These are phyloP conservation scores for Babjeviella inositovora DNA, from an alignment of 805 yeast species.

Conservation along the genomic window DNA sequence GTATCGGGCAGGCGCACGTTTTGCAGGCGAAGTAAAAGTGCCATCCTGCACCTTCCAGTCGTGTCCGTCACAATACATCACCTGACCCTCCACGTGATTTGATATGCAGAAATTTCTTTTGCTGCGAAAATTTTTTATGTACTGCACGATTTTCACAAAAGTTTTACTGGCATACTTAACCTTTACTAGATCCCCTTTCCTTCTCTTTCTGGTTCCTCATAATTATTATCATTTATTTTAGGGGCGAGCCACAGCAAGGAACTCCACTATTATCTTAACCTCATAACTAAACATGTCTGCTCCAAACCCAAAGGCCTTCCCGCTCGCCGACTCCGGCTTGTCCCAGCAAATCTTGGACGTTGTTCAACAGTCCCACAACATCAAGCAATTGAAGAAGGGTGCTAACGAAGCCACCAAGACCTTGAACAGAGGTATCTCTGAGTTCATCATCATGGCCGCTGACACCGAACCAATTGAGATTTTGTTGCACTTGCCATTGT, in stretches of 20 bases:
- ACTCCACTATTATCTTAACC: slow-evolving; percentile 10
- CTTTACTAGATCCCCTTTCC: too few species aligned
- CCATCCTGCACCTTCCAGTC: too few species aligned
- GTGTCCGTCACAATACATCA: too few species aligned
- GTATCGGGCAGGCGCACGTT: too few species aligned
- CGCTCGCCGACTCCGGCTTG: slow-evolving; percentile 91
- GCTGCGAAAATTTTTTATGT: too few species aligned
- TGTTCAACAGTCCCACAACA: slow-evolving; percentile 93
- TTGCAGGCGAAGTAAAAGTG: too few species aligned
- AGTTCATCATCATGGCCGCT: slow-evolving; percentile 99
- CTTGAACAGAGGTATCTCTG: slow-evolving; percentile 98
- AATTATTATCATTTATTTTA: slow-evolving; percentile 1
- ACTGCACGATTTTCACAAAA: too few species aligned
- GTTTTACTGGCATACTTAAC: too few species aligned
- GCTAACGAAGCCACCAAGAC: slow-evolving; percentile 99
- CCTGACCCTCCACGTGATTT: too few species aligned
- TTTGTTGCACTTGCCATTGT: slow-evolving; percentile 88
- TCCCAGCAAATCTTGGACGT: slow-evolving; percentile 95
- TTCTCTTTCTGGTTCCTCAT: slow-evolving; percentile 1
- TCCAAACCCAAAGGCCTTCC: slow-evolving; percentile 97
- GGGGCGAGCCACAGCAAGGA: slow-evolving; percentile 40
- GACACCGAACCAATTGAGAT: slow-evolving; percentile 99
- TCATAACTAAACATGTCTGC: slow-evolving; percentile 40
- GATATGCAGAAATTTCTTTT: too few species aligned
- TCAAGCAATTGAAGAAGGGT: slow-evolving; percentile 98